Conservation (phyloP, 164 flowering plant genomes). For the Stephania japonica region DNA sequence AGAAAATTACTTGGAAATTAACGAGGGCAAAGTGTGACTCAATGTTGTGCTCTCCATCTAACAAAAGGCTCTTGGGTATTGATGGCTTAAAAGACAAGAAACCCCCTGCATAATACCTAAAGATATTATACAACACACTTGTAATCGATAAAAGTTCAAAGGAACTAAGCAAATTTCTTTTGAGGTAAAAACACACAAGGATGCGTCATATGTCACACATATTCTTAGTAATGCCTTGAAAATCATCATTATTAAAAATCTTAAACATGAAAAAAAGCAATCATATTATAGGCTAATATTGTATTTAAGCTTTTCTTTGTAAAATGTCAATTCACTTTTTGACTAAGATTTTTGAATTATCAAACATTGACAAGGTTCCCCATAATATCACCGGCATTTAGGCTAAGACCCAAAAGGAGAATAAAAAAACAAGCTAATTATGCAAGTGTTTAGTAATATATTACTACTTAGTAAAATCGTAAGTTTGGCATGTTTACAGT, state of each 20-base stretch:
- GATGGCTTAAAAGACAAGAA: slow-evolving; percentile 85
- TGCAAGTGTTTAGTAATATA: no score
- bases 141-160: background rate
- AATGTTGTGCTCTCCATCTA: slow-evolving; percentile 73
- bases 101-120: slow-evolving; percentile 66
- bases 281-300: background rate
- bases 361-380: background rate
- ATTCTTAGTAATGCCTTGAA: background rate
- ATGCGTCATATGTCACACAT: background rate
- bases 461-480: no score
- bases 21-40: slow-evolving; percentile 82
- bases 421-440: background rate
- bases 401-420: background rate
- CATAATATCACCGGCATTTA: background rate
- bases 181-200: background rate
- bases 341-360: background rate
- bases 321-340: background rate
- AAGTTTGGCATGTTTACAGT: no score
- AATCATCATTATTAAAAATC: background rate
- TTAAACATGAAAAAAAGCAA: background rate
- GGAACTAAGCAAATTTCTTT: background rate
- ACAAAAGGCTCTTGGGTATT: slow-evolving; percentile 75
- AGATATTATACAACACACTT: slow-evolving; percentile 6
- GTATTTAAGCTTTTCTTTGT: background rate
- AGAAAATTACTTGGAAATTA: slow-evolving; percentile 67